phyloP scores from a whole-genome alignment of 202 grass and related monocot species.

The Panicum virgatum region DNA sequence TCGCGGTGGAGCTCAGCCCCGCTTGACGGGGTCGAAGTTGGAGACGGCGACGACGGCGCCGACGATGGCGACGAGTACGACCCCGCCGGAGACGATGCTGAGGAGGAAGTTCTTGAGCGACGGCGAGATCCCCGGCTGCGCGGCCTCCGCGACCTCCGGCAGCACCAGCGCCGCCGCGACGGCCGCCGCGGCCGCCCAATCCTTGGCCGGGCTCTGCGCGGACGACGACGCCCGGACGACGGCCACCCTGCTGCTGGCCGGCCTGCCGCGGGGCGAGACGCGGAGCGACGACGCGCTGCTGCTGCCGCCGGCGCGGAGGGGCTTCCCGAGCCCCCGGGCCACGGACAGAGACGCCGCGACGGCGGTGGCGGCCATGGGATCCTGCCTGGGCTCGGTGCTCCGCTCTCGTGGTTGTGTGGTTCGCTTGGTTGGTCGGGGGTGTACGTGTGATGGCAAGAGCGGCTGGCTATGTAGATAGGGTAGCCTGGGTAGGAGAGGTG shows the following conservation, averaged over 20 bases:
- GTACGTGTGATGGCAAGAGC: not conserved
- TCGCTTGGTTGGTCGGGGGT: not conserved
- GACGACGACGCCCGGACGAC: conserved; percentile 29
- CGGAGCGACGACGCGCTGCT: not conserved
- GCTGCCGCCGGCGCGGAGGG: not conserved
- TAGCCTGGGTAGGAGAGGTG: not conserved
- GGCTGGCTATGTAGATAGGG: conserved; percentile 21
- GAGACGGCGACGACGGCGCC: conserved; percentile 55
- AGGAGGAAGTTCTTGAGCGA: conserved; percentile 71
- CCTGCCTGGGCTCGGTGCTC: not conserved
- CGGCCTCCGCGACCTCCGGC: conserved; percentile 56
- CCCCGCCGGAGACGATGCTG: conserved; percentile 58
- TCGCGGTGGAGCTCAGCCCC: conserved; percentile 5
- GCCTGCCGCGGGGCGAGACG: not conserved
- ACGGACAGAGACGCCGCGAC: conserved; percentile 29
- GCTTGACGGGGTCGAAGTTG: conserved; percentile 64
- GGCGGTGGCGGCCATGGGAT: conserved; percentile 29
- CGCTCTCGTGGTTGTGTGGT: too few species aligned
- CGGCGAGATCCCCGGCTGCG: conserved; percentile 39
- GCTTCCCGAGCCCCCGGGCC: conserved; percentile 7
- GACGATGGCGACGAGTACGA: conserved; percentile 45
- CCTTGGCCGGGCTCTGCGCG: conserved; percentile 21
- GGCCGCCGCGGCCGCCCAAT: conserved; percentile 45
- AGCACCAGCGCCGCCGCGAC: conserved; percentile 45
- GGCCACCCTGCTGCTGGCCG: not conserved